phyloP scores from a whole-genome alignment of 140 eudicot species.

The Erigeron philadelphicus region DNA sequence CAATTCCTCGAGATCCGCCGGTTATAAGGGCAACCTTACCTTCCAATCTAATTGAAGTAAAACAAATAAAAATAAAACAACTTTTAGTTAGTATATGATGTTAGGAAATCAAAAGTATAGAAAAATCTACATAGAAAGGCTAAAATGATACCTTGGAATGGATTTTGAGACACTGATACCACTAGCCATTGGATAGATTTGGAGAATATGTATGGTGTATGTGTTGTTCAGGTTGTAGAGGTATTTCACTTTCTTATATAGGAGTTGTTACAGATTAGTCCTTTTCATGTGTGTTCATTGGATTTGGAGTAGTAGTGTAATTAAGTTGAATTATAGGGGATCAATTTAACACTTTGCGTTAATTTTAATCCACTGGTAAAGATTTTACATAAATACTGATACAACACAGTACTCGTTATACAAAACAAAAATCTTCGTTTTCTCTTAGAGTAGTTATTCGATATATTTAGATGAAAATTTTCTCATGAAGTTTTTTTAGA shows the following conservation, averaged over 20 bases:
- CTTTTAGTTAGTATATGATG: no score
- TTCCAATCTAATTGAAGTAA: slow-evolving; percentile 25
- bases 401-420: no score
- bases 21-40: slow-evolving; percentile 31
- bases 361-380: no score
- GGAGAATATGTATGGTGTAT: neutral
- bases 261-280: neutral
- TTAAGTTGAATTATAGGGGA: no score
- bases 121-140: neutral
- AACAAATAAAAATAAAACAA: neutral
- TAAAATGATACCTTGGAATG: neutral
- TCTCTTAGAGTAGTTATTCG: no score
- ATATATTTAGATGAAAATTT: no score
- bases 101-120: neutral
- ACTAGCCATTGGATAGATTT: neutral
- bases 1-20: slow-evolving; percentile 31
- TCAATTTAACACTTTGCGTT: no score
- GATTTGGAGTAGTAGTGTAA: no score
- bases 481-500: no score
- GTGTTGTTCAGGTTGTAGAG: neutral
- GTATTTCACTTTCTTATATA: neutral
- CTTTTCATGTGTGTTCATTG: no score
- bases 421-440: no score
- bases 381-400: no score
- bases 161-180: neutral